Evolutionary conservation across 2,329 filamentous ascomycete genomes (phyloP), one percentile per base, ranked within the genome.

Genomic region (Chaetomium sp.): DNA sequence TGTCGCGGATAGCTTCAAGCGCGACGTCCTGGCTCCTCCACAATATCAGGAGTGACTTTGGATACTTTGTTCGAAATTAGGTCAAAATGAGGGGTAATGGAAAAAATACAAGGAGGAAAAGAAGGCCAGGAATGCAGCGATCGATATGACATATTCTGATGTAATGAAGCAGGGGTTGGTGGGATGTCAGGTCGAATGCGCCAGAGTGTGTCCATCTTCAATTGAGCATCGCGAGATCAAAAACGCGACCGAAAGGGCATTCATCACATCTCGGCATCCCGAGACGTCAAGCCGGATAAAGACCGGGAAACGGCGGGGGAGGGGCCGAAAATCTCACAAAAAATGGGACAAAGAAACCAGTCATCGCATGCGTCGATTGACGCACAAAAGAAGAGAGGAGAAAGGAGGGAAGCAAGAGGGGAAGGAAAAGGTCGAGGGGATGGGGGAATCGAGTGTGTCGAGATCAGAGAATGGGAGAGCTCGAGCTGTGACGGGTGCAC

Each of bases 1-100:
- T 51, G 36, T 40, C 62, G 63, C 52, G 63, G 62, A 66, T 66
- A 62, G 63, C 64, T 62, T 65, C 64, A 65, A 45, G 40, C 46
- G 50, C 27, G 41, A 32, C 35, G 38, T 40, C 37, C 7, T 41
- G 35, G 52, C 42, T 27, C 32, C 56, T 41, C 49, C 54, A 46
- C 56, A 11, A 14, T n/a, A 62, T 54, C 54, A 59, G 40, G 54
- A 55, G 64, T 64, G 64, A 64, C 64, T 65, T 65, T 56, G 52
- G 49, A 54, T 11, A 46, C 27, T 38, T 49, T n/a, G 27, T 34
- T 8, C 8, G 59, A 55, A 59, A 42, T 35, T 41, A 40, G 12
- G 36, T 32, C 27, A n/a, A 5, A 5, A 27, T 12, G 9, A 48
- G 8, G 37, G 32, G 12, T 11, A 32, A 49, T 8, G 32, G 37